Percentiles rank a stretch among this genome's conserved stretches.
Evolutionary conservation across 148 eudicot genomes (phyloP).

Genomic region (Cornus florida): DNA sequence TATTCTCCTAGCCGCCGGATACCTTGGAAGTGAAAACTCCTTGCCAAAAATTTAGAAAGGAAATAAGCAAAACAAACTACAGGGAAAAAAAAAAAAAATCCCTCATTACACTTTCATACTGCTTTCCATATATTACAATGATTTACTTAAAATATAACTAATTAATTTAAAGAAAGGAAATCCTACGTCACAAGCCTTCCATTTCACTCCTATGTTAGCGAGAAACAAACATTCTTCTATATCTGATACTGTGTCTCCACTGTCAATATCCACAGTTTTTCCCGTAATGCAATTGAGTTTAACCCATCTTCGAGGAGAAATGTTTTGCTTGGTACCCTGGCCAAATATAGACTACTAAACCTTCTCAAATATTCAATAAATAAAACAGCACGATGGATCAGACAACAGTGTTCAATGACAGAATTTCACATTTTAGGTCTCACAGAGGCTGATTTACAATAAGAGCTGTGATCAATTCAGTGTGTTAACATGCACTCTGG

Average conservation of each 20-base stretch:
- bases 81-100: too few species aligned
- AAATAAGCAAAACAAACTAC: too few species aligned
- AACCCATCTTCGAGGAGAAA: not conserved
- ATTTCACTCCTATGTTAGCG: not conserved
- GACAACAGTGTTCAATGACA: not conserved
- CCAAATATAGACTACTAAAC: not conserved
- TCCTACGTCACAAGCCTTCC: not conserved
- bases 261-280: not conserved
- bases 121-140: not conserved
- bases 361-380: not conserved
- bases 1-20: too few species aligned
- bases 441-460: not conserved
- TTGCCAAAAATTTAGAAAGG: not conserved
- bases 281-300: not conserved
- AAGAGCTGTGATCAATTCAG: not conserved
- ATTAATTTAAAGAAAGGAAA: too few species aligned
- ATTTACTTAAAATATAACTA: not conserved
- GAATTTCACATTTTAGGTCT: not conserved
- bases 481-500: not conserved
- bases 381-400: not conserved
- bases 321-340: not conserved
- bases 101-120: not conserved
- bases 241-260: not conserved
- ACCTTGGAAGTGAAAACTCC: not conserved
- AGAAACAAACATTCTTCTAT: not conserved